Evolutionary conservation across 176 grass and related monocot species (phyloP), one percentile per base, ranked within the genome.

Genomic region (Avena atlantica): DNA sequence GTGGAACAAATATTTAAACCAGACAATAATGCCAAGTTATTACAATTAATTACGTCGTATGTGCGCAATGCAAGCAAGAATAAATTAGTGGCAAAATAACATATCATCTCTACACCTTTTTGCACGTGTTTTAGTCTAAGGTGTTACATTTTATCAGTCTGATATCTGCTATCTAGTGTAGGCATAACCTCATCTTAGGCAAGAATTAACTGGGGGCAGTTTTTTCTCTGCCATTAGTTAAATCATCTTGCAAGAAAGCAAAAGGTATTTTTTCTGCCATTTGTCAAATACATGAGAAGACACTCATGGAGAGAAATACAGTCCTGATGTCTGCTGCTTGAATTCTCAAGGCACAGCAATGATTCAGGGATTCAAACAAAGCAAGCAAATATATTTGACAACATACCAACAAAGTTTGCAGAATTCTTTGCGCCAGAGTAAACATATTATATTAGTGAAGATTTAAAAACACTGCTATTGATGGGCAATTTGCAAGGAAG

Each of bases 391-490:
- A 63, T 21, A 47, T 23, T 45, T 56, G 45, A 34, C 31, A 59
- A 34, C 15, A 58, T 19, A 84, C 29, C 1, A 19, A 72, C 34
- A 80, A 73, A 25, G 12, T n/a, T 45, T 51, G 81, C 44, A 76
- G 24, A 71, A 82, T 34, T 36, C 19, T 59, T 77, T 58, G 36
- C 7, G 80, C 8, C 5, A 42, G 59, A 69, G 20, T 77, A 44
- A 85, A 36, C 61, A 56, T 45, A 87, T 2, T 81, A 81, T 81
- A 81, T 8, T 84, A 42, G 40, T 42, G 45, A 81, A 73, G 6
- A 17, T 17, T 61, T 37, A 62, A 4, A 45, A 75, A 52, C 15
- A 42, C 11, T 55, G 19, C 17, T 3, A 56, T 14, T 67, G n/a
- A 27, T 23, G 61, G 31, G 21, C 27, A 24, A 27, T 42, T 57